Percentiles rank a stretch among this genome's conserved stretches.
Evolutionary conservation across 345 rosid species (phyloP).

Genomic region (Gossypium raimondii): DNA sequence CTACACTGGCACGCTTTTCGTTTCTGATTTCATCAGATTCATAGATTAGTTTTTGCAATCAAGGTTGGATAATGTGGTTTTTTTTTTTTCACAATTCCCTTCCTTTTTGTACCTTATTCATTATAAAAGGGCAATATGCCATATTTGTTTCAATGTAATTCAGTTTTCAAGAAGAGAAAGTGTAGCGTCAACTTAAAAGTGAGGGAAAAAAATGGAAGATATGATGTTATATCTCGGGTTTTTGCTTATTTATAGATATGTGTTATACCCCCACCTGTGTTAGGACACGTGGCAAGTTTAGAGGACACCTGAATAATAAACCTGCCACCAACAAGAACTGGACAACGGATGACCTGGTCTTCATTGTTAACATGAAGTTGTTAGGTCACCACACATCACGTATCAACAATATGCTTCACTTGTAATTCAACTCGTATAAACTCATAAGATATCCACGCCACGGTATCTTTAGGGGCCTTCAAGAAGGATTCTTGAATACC

Average conservation of each 20-base stretch:
- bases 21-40: no score
- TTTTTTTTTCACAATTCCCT: not conserved
- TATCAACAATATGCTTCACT: not conserved
- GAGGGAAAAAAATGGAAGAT: not conserved
- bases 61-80: not conserved
- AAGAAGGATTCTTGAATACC: not conserved
- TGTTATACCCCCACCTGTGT: no score
- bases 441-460: not conserved
- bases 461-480: not conserved
- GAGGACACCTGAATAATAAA: no score
- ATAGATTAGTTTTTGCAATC: no score
- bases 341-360: no score
- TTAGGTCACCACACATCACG: no score
- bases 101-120: not conserved
- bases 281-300: no score
- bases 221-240: not conserved
- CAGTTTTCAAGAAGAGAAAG: not conserved
- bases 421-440: not conserved
- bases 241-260: not conserved
- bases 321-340: no score
- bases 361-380: no score
- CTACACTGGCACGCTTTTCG: no score
- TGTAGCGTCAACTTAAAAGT: not conserved
- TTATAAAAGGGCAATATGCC: constrained; percentile 3
- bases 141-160: not conserved